Percentiles rank a stretch among this genome's conserved stretches.
Conservation (phyloP, 164 flowering plant genomes). For the Buxus sempervirens region DNA sequence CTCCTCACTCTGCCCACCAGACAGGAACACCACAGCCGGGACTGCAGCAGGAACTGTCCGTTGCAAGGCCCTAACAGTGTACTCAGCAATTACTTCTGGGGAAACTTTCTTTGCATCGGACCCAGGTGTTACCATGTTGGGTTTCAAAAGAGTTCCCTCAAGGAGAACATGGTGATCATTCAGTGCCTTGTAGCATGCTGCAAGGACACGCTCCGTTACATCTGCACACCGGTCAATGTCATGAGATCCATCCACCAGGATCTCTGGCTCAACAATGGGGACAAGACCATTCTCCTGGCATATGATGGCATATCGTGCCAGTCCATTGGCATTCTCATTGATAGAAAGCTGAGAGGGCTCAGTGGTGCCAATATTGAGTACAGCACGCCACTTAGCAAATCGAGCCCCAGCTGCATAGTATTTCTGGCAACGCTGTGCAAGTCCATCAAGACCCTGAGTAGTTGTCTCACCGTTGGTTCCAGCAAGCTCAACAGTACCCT, state of each 20-base stretch:
- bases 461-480: conserved; percentile 55
- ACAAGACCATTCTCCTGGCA: conserved; percentile 57
- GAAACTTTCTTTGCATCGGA: conserved; percentile 43
- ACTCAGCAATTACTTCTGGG: conserved; percentile 45
- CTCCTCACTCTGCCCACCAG: conserved; percentile 55
- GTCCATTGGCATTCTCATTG: conserved; percentile 49
- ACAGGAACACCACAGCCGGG: conserved; percentile 46
- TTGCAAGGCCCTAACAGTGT: conserved; percentile 43
- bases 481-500: conserved; percentile 53
- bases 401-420: conserved; percentile 46
- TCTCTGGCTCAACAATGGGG: conserved; percentile 59
- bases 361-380: conserved; percentile 42
- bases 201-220: conserved; percentile 51
- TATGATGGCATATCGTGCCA: conserved; percentile 57
- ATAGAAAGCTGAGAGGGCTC: conserved; percentile 50
- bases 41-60: conserved; percentile 45
- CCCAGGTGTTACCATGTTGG: conserved; percentile 57
- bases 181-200: conserved; percentile 55
- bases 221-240: conserved; percentile 44
- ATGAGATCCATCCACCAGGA: conserved; percentile 50
- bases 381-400: conserved; percentile 52
- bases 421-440: conserved; percentile 41
- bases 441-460: conserved; percentile 55
- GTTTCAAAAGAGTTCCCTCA: conserved; percentile 49
- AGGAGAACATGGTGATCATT: conserved; percentile 49